Evolutionary conservation across 1,139 yeast species (phyloP), one percentile per base, ranked within the genome.

Genomic region (Yamadazyma spencermartinsiae): DNA sequence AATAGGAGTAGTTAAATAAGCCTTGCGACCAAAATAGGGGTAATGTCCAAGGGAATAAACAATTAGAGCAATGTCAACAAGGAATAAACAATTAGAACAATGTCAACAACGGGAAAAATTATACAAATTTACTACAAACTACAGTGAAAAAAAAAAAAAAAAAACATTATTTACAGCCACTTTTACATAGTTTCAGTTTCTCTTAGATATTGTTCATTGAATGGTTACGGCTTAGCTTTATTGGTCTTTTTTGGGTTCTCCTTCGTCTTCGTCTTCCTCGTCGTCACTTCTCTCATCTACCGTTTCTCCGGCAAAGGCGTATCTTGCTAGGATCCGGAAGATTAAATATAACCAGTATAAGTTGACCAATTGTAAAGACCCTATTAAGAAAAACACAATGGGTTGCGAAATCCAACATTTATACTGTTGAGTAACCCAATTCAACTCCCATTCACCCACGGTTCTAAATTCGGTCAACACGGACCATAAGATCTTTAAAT

Each of bases 361-460:
- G 56, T 92, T 92, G 42, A 92, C 90, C 41, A 87, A 55, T 60
- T 92, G 98, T 49, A 92, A 74, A 1, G 94, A 90, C 41, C 77
- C 70, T 43, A 92, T 76, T 55, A 92, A 76, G 15, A 66, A 63
- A 55, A 92, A 90, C 2, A 92, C 90, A 58, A 92, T 89, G 44
- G 86, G 85, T 65, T 87, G 95, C 13, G 98, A 85, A 49, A 94
- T 86, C 83, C 87, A 88, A 66, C 98, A 92, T 65, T 94, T 92
- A 71, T 90, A 92, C 61, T 90, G 96, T 60, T 89, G 92, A 23
- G 94, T 82, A n/a, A 76, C 87, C 82, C 90, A 92, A 67, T 88
- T 81, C 52, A 94, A 72, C 40, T 75, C 76, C 66, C 74, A 89
- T 44, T 82, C 82, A 34, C 98, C 98, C 25, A 87, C 88, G 2